A percentile compares a stretch with the other conserved stretches of the same genome.
Evolutionary conservation across 306 rosid species (phyloP).

Genomic region (Cicer pinnatifidum): DNA sequence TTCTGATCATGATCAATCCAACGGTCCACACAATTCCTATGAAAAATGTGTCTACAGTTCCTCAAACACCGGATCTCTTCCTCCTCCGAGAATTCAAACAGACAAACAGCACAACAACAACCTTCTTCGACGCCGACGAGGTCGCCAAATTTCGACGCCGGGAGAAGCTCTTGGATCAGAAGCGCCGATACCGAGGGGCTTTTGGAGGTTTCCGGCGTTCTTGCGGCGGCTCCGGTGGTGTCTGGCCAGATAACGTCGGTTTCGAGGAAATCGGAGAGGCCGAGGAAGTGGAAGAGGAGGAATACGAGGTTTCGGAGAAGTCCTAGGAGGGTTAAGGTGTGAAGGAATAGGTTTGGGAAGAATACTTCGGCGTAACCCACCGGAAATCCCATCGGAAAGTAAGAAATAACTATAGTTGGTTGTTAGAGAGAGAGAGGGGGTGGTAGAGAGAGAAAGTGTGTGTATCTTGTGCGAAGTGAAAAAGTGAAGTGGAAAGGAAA

Average conservation of each 20-base stretch:
- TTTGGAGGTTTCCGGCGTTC: constrained; percentile 28
- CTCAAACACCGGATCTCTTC: constrained; percentile 83
- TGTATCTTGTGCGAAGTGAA: background rate
- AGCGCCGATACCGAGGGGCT: constrained; percentile 62
- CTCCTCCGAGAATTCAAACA: constrained; percentile 67
- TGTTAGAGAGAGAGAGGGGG: background rate
- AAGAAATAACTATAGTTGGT: background rate
- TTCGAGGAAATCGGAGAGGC: constrained; percentile 76
- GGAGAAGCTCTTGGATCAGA: constrained; percentile 75
- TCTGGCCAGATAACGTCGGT: constrained; percentile 59
- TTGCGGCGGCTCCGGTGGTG: constrained; percentile 8
- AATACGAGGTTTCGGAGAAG: constrained; percentile 66
- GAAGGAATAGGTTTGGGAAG: constrained; percentile 74
- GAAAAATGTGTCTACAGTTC: constrained; percentile 90
- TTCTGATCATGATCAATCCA: constrained; percentile 96
- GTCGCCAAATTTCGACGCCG: constrained; percentile 64
- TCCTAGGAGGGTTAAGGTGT: constrained; percentile 68
- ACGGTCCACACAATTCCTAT: constrained; percentile 83
- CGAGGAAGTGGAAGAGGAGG: constrained; percentile 66
- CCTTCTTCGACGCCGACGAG: background rate
- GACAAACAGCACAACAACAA: constrained; percentile 80
- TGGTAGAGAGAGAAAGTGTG: background rate
- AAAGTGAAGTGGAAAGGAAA: background rate
- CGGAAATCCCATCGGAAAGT: constrained; percentile 73
- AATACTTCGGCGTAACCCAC: constrained; percentile 75